Conservation (phyloP, 768 basidiomycete genomes). For the Lactifluus piperatus region DNA sequence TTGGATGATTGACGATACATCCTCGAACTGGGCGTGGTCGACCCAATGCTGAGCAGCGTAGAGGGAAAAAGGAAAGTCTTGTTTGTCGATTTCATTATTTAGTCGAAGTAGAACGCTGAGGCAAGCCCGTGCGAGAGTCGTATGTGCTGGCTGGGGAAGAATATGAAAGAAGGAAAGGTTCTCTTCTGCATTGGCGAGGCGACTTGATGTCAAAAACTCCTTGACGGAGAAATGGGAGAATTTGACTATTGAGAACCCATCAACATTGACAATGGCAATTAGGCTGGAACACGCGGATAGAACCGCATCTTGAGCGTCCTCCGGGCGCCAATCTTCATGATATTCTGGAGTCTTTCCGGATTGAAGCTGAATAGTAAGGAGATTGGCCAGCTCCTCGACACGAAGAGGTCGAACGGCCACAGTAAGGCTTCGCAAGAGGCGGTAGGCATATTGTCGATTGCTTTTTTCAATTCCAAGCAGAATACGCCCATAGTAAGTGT, state of each 20-base stretch:
- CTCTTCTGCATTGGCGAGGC: not conserved
- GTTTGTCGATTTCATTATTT: not conserved
- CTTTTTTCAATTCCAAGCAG: not conserved
- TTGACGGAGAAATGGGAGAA: not conserved
- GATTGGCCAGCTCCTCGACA: not conserved
- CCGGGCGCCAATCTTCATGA: not conserved
- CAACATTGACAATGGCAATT: not conserved
- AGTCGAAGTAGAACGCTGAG: not conserved
- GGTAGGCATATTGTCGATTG: not conserved
- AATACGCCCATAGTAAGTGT: not conserved
- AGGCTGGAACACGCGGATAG: not conserved
- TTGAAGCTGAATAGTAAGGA: not conserved
- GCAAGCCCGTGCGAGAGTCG: not conserved
- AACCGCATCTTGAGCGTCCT: not conserved
- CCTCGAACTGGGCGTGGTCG: not conserved
- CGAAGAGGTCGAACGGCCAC: not conserved
- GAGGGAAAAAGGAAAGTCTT: not conserved
- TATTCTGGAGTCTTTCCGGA: not conserved
- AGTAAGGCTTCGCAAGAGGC: not conserved
- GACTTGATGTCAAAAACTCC: not conserved
- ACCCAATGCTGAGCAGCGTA: not conserved
- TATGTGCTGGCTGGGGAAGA: not conserved
- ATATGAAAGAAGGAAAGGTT: not conserved
- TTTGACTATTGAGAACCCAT: not conserved
- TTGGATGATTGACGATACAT: not conserved